These are phyloP conservation scores for Stagonosporopsis cucurbitacearum DNA, from an alignment of 2,329 filamentous ascomycete species.

Conservation along the genomic window DNA sequence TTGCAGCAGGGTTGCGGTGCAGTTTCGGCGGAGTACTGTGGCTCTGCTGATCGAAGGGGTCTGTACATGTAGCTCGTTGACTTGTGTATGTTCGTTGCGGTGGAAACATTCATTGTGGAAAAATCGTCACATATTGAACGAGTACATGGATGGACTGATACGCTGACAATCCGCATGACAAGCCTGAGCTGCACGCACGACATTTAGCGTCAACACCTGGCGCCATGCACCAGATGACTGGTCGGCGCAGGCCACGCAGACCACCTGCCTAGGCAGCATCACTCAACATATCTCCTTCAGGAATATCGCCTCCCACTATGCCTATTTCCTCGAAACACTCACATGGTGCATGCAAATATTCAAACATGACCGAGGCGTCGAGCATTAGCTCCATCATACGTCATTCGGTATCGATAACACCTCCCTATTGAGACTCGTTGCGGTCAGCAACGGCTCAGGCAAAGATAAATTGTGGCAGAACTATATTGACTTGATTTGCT, in stretches of 20 bases:
- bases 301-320: slow-evolving; percentile 8
- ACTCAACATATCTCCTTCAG: slow-evolving; percentile 21
- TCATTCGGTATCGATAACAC: slow-evolving; percentile 29
- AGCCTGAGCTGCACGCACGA: slow-evolving; percentile 22
- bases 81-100: slow-evolving; percentile 4
- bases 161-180: slow-evolving; percentile 31
- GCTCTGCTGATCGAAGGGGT: slow-evolving; percentile 24
- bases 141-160: slow-evolving; percentile 38
- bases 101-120: slow-evolving; percentile 32
- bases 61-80: slow-evolving; percentile 6
- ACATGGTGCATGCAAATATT: not conserved
- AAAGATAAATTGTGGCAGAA: slow-evolving; percentile 1
- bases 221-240: slow-evolving; percentile 12
- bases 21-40: slow-evolving; percentile 15
- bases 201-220: slow-evolving; percentile 23
- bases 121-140: slow-evolving; percentile 42
- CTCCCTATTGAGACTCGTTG: not conserved
- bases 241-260: slow-evolving; percentile 1
- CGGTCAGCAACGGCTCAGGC: not conserved
- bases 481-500: slow-evolving; percentile 24
- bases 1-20: no score
- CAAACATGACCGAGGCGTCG: slow-evolving; percentile 3
- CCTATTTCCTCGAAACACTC: not conserved
- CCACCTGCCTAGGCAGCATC: slow-evolving; percentile 17
- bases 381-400: slow-evolving; percentile 15